Evolutionary conservation across 805 yeast species (phyloP).

Genomic region (Trichomonascus vanleenenianus): DNA sequence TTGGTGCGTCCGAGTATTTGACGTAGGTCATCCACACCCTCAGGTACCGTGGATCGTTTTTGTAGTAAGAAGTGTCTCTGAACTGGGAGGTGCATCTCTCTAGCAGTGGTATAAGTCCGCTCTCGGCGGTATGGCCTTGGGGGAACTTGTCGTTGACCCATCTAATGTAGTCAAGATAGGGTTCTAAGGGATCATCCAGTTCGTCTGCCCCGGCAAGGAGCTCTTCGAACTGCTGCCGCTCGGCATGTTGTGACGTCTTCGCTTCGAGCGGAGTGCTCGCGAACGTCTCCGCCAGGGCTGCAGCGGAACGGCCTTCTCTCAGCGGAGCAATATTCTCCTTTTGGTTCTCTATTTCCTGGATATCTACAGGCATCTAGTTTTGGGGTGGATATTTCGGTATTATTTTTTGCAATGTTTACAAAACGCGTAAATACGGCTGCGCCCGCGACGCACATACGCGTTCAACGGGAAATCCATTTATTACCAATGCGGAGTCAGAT

Average conservation of each 20-base stretch:
- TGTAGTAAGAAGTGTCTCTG: conserved; percentile 56
- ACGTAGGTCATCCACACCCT: conserved; percentile 77
- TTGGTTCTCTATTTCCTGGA: conserved; percentile 45
- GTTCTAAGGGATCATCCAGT: conserved; percentile 76
- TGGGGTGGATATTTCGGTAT: neutral
- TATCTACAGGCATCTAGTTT: conserved; percentile 27
- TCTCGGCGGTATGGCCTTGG: conserved; percentile 52
- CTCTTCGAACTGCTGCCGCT: conserved; percentile 43
- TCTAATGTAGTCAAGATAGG: conserved; percentile 62
- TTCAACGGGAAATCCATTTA: too few relatives aligned
- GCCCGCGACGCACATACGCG: too few relatives aligned
- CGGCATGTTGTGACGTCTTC: conserved; percentile 19
- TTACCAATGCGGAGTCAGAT: neutral
- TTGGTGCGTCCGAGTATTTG: conserved; percentile 57
- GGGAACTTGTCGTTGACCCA: conserved; percentile 59
- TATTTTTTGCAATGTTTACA: neutral
- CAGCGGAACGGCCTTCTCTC: conserved; percentile 61
- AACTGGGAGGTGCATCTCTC: conserved; percentile 68
- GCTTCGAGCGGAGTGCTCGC: conserved; percentile 9
- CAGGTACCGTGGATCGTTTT: conserved; percentile 75
- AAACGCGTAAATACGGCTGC: too few relatives aligned
- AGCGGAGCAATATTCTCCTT: conserved; percentile 53
- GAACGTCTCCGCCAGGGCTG: conserved; percentile 42
- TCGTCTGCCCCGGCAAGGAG: conserved; percentile 41
- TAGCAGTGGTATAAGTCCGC: conserved; percentile 56